These are phyloP conservation scores for Boletellus sp. DNA, from an alignment of 768 basidiomycete species.

Conservation along the genomic window DNA sequence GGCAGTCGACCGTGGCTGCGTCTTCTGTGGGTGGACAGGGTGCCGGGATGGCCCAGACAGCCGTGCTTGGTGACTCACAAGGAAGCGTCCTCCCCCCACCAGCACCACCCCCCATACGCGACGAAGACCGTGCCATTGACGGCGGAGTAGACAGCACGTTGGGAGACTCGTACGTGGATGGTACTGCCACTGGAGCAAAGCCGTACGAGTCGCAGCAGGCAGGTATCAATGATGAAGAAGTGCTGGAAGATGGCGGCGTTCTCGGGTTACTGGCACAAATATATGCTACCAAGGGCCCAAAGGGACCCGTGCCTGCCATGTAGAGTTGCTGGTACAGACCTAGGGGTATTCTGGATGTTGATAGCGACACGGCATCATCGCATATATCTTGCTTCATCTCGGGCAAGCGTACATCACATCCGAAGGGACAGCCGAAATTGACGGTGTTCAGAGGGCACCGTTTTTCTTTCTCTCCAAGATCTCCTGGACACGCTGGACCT, in stretches of 20 bases:
- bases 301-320: conserved; percentile 44
- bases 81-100: conserved; percentile 40
- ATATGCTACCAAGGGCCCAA: conserved; percentile 57
- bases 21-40: conserved; percentile 38
- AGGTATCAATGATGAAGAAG: conserved; percentile 58
- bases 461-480: conserved; percentile 50
- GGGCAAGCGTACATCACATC: not conserved
- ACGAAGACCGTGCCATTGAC: conserved; percentile 48
- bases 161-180: conserved; percentile 73
- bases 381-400: not conserved
- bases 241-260: conserved; percentile 76
- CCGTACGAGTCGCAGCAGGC: conserved; percentile 40
- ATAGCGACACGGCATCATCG: too few relatives aligned
- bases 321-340: conserved; percentile 12
- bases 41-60: conserved; percentile 60
- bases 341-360: not conserved
- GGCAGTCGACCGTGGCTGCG: conserved; percentile 43
- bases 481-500: conserved; percentile 77
- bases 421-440: not conserved
- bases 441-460: not conserved
- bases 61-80: conserved; percentile 73
- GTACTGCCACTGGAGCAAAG: conserved; percentile 40
- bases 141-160: conserved; percentile 60
- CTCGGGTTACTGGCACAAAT: conserved; percentile 85
- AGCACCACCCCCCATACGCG: conserved; percentile 27